Conservation (phyloP, 2,329 filamentous ascomycete species). For the Stagonosporopsis tanaceti region DNA sequence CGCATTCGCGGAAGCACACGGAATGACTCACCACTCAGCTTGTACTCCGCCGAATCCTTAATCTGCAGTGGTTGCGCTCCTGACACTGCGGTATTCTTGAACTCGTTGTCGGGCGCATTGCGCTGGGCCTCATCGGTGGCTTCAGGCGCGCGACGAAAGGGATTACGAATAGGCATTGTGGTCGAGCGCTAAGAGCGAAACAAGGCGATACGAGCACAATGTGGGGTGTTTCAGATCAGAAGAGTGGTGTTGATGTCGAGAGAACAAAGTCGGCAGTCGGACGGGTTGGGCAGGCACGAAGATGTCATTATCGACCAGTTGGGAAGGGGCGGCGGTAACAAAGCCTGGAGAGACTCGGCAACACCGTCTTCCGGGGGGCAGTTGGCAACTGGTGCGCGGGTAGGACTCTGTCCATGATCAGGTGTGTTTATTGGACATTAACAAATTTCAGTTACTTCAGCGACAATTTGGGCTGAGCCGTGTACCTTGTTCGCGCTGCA, state of each 20-base stretch:
- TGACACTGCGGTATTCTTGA: constrained; percentile 45
- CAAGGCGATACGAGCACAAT: constrained; percentile 26
- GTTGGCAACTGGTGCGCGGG: not conserved
- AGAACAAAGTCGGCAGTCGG: constrained; percentile 15
- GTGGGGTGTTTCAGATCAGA: constrained; percentile 29
- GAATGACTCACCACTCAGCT: constrained; percentile 58
- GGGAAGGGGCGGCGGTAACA: constrained; percentile 17
- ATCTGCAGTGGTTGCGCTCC: constrained; percentile 54
- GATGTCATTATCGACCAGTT: constrained; percentile 19
- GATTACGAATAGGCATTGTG: constrained; percentile 53
- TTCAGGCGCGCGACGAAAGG: constrained; percentile 50
- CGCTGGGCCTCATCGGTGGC: constrained; percentile 43
- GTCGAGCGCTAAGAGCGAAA: constrained; percentile 21
- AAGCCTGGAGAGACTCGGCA: constrained; percentile 14
- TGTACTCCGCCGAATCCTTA: constrained; percentile 59
- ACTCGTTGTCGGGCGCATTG: constrained; percentile 42
- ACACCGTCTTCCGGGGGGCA: constrained; percentile 10
- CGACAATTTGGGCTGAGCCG: constrained; percentile 6
- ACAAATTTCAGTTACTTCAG: constrained; percentile 1
- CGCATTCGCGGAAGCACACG: constrained; percentile 2
- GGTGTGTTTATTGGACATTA: constrained; percentile 3
- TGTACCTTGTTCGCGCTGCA: constrained; percentile 6
- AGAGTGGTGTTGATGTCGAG: constrained; percentile 26
- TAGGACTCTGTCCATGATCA: constrained; percentile 4
- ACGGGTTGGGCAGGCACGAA: constrained; percentile 17